A percentile compares a stretch with the other conserved stretches of the same genome.
Evolutionary conservation across 2,329 filamentous ascomycete genomes (phyloP).

Genomic region (Endothia cerciana): DNA sequence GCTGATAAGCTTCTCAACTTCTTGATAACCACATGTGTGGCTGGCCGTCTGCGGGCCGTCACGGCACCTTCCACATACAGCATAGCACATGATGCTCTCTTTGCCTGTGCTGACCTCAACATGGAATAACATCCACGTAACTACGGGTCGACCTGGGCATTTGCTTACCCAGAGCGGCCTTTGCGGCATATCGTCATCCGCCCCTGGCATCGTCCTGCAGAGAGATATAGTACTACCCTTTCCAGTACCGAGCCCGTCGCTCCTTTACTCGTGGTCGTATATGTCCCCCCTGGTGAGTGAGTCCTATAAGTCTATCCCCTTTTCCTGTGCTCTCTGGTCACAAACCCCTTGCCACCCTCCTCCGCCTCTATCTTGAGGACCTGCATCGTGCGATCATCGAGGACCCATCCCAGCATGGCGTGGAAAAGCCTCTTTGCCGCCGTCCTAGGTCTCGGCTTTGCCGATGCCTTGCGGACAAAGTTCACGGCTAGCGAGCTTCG

Average conservation of each 20-base stretch:
- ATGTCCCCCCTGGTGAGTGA: neutral
- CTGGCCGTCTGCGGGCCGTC: neutral
- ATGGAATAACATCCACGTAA: neutral
- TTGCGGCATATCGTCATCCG: slow-evolving; percentile 1
- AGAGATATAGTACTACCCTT: neutral
- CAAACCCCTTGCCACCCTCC: neutral
- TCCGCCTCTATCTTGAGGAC: neutral
- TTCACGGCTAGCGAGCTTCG: slow-evolving; percentile 23
- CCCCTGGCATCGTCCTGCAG: slow-evolving; percentile 1
- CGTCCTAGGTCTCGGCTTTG: slow-evolving; percentile 16
- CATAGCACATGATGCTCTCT: neutral
- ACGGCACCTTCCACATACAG: slow-evolving; percentile 6
- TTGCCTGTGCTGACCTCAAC: neutral
- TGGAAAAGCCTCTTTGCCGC: slow-evolving; percentile 11
- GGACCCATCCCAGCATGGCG: slow-evolving; percentile 12
- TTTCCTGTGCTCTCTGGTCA: neutral
- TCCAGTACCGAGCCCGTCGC: neutral
- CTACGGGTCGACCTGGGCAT: neutral
- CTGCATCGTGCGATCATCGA: neutral
- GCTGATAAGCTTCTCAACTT: neutral
- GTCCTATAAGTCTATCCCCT: neutral
- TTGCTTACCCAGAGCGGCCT: neutral
- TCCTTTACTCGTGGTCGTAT: neutral
- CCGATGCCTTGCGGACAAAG: slow-evolving; percentile 22
- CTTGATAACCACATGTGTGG: neutral